Percentiles rank a stretch among this genome's conserved stretches.
Evolutionary conservation across 345 rosid genomes (phyloP).

Genomic region (Eucalyptus regnans): DNA sequence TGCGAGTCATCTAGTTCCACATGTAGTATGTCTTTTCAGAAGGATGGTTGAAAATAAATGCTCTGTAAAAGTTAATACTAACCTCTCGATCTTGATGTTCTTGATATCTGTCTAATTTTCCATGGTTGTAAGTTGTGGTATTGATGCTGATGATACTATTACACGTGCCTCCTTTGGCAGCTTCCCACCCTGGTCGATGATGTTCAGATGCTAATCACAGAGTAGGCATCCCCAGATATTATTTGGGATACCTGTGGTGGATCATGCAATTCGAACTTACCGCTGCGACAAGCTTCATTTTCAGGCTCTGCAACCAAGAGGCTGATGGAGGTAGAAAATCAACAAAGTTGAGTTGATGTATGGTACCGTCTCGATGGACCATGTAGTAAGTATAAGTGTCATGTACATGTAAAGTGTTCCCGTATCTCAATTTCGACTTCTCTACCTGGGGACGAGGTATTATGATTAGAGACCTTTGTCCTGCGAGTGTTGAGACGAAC

Average conservation of each 20-base stretch:
- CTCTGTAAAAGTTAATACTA: not conserved
- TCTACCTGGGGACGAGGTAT: not conserved
- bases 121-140: not conserved
- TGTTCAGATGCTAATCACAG: constrained; percentile 27
- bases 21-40: not conserved
- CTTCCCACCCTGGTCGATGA: constrained; percentile 18
- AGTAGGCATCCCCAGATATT: constrained; percentile 4
- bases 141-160: not conserved
- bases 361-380: not conserved
- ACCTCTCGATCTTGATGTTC: not conserved
- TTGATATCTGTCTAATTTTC: not conserved
- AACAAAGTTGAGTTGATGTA: not conserved
- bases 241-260: not conserved
- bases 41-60: not conserved
- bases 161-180: constrained; percentile 9
- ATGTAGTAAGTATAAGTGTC: not conserved
- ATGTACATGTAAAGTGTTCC: not conserved
- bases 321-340: not conserved
- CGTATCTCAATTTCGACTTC: not conserved
- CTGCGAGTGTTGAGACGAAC: not conserved
- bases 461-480: not conserved
- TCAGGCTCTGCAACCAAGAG: not conserved
- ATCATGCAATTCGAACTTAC: not conserved
- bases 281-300: not conserved
- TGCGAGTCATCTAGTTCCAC: not conserved